Conservation (phyloP, 2,329 filamentous ascomycete genomes). For the Paecilomyces niveus region DNA sequence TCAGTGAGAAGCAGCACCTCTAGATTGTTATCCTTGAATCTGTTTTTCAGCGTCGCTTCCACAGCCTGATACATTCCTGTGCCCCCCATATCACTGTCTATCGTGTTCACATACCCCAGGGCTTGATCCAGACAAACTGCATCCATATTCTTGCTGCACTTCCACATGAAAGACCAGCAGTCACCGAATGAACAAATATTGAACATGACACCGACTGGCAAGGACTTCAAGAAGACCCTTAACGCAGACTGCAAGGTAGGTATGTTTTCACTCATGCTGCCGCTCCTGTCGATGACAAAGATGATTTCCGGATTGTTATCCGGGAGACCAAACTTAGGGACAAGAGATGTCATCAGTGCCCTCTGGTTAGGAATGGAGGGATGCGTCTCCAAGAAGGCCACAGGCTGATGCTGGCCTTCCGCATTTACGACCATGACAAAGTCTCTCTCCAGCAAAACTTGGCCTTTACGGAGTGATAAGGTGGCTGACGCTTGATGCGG, state of each 20-base stretch:
- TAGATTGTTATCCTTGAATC: constrained; percentile 39
- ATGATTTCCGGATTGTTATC: constrained; percentile 56
- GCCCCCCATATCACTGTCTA: constrained; percentile 45
- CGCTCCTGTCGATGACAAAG: constrained; percentile 66
- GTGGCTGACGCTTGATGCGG: constrained; percentile 57
- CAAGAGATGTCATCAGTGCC: constrained; percentile 63
- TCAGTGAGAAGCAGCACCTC: constrained; percentile 53
- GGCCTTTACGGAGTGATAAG: constrained; percentile 40
- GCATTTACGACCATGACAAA: constrained; percentile 60
- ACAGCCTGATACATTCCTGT: constrained; percentile 48
- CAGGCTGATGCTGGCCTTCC: constrained; percentile 53
- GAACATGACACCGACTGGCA: constrained; percentile 50
- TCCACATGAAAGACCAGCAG: constrained; percentile 41
- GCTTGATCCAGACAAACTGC: constrained; percentile 40
- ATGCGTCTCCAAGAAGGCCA: constrained; percentile 61
- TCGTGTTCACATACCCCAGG: constrained; percentile 32
- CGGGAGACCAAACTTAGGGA: constrained; percentile 61
- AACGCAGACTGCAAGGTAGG: constrained; percentile 43
- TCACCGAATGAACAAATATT: constrained; percentile 55
- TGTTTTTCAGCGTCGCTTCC: constrained; percentile 39
- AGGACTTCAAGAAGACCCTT: constrained; percentile 51
- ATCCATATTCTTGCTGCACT: constrained; percentile 40
- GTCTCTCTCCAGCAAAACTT: constrained; percentile 48
- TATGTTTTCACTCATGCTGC: constrained; percentile 50
- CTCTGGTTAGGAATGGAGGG: constrained; percentile 54